Evolutionary conservation across 176 grass and related monocot species (phyloP).

Genomic region (Zoysia pacifica): DNA sequence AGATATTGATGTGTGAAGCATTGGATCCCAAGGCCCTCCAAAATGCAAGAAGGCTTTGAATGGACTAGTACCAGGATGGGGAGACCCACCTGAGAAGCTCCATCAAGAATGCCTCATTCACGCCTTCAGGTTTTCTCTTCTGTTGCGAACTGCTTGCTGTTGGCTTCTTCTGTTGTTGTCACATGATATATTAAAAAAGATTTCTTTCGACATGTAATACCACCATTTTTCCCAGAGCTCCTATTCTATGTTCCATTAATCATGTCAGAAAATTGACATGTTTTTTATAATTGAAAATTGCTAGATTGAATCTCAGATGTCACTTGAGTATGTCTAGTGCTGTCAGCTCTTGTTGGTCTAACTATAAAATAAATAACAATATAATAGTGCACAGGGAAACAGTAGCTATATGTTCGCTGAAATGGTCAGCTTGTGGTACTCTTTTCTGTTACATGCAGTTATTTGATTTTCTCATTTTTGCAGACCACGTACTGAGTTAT

Average conservation of each 20-base stretch:
- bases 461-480: constrained; percentile 33
- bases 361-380: background rate
- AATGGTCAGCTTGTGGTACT: background rate
- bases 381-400: background rate
- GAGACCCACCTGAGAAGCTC: constrained; percentile 98
- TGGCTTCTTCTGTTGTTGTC: background rate
- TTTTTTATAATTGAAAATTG: background rate
- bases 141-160: constrained; percentile 3
- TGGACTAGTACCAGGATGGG: constrained; percentile 98
- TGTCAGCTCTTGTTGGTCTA: background rate
- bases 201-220: background rate
- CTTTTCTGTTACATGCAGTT: background rate
- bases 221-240: background rate
- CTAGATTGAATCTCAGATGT: background rate
- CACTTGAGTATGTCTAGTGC: background rate
- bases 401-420: background rate
- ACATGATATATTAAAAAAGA: constrained; percentile 1
- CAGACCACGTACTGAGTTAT: constrained; percentile 34
- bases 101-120: constrained; percentile 75
- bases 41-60: constrained; percentile 85
- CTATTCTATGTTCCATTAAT: background rate
- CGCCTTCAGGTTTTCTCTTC: constrained; percentile 55
- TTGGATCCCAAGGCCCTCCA: constrained; percentile 99
- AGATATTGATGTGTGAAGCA: constrained; percentile 75
- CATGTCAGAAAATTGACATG: background rate